Base-by-base conservation (phyloP, 495 filamentous ascomycete species). In the Penicillium atrosanguineum region DNA sequence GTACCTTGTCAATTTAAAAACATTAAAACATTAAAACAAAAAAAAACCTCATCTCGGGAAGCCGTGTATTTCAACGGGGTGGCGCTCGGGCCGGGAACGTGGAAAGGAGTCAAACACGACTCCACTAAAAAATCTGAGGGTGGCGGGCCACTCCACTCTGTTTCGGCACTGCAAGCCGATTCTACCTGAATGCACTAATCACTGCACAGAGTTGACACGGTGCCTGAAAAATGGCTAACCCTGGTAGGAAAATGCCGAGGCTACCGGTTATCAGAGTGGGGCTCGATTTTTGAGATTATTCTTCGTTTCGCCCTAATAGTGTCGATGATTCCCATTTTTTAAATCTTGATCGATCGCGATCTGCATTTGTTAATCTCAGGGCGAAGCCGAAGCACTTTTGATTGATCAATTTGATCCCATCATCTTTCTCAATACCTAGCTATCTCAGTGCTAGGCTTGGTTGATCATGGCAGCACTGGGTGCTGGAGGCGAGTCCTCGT, bases 401-500 rank as follows among this genome's bases (percentile, higher is more conserved):
- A 23, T 23, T 23, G 23, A 23, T 23, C 5, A 5, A 23, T 23
- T 37, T 41, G 34, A 25, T 11, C 15, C 8, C 2, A 20, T 40
- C 16, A 1, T 19, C 2, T 2, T 18, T 16, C 11, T 11, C 25
- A 6, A 12, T 39, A 19, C n/a, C 15, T 7, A 14, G 28, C 25
- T 6, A 19, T 15, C 38, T 37, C 14, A 44, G 18, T 18, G 25
- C 19, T 14, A 38, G 41, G 43, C 38, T 20, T 16, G 34, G 15
- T 7, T 25, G 21, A 51, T 29, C 23, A 62, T 59, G 59, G 39
- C 47, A 19, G 26, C 47, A 18, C 23, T 34, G 25, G 49, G 44
- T 12, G 43, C 39, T 37, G 54, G 48, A 37, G 59, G 55, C 26
- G 67, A 67, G 59, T 26, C 49, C 16, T 48, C 57, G n/a, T 40